A percentile compares a stretch with the other conserved stretches of the same genome.
These are phyloP conservation scores for Hyphodiscus sp. DNA, from an alignment of 2,329 filamentous ascomycete genomes.

Conservation along the genomic window DNA sequence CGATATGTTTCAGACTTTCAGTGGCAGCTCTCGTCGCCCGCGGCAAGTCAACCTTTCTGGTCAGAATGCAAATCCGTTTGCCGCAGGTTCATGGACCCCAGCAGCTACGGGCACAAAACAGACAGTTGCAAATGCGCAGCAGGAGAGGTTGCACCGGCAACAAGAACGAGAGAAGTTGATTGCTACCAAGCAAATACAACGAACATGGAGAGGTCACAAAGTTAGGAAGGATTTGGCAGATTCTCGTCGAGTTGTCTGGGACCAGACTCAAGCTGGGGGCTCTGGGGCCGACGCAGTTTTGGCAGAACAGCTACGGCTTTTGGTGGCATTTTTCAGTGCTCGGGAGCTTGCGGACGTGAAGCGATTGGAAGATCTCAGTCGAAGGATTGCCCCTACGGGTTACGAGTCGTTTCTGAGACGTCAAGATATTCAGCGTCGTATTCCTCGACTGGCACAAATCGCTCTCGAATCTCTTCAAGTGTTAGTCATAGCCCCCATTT, in stretches of 20 bases:
- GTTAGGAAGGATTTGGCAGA: conserved; percentile 52
- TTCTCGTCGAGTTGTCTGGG: conserved; percentile 54
- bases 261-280: conserved; percentile 45
- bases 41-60: conserved; percentile 94
- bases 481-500: conserved; percentile 13
- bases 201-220: conserved; percentile 72
- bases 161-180: conserved; percentile 71
- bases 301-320: conserved; percentile 38
- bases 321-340: conserved; percentile 45
- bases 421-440: conserved; percentile 17
- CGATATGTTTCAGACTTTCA: conserved; percentile 87
- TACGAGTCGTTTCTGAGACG: conserved; percentile 30
- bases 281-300: conserved; percentile 29
- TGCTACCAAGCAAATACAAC: conserved; percentile 69
- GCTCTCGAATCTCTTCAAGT: conserved; percentile 22
- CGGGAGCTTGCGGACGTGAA: conserved; percentile 40
- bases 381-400: conserved; percentile 23
- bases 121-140: conserved; percentile 78
- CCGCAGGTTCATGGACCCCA: conserved; percentile 51
- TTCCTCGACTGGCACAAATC: conserved; percentile 19
- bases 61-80: conserved; percentile 74
- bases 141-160: conserved; percentile 74
- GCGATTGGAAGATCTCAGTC: conserved; percentile 39
- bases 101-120: conserved; percentile 61
- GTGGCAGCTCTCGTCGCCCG: conserved; percentile 74